Evolutionary conservation across 805 yeast genomes (phyloP).

Genomic region (Candida ulmi): DNA sequence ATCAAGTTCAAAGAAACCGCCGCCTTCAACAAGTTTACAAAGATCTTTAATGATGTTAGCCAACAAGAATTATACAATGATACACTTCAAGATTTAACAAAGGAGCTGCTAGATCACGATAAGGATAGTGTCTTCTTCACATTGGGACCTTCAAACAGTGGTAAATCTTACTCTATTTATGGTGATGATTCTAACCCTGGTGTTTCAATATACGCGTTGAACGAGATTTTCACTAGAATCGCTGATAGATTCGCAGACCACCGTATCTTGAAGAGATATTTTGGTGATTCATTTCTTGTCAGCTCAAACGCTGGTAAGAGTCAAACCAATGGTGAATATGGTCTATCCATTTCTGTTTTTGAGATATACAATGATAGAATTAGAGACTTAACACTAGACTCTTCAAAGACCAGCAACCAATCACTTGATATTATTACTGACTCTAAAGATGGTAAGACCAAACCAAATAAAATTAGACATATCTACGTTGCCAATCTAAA

Average conservation of each 20-base stretch:
- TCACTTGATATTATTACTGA: conserved; percentile 39
- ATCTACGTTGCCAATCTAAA: conserved; percentile 30
- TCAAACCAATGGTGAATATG: conserved; percentile 21
- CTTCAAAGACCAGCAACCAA: conserved; percentile 20
- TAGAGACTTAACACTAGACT: conserved; percentile 31
- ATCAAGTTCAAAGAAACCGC: conserved; percentile 22
- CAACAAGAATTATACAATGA: conserved; percentile 33
- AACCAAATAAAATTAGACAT: conserved; percentile 38
- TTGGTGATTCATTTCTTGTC: conserved; percentile 20
- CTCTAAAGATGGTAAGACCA: conserved; percentile 36
- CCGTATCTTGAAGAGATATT: conserved; percentile 12
- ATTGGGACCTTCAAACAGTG: conserved; percentile 50
- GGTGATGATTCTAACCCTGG: conserved; percentile 33
- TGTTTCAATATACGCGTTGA: conserved; percentile 29
- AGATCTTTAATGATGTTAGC: conserved; percentile 26
- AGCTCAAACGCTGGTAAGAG: conserved; percentile 17
- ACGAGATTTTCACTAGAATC: conserved; percentile 27
- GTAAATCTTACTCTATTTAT: conserved; percentile 37
- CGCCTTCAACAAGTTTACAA: conserved; percentile 26
- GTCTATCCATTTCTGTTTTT: conserved; percentile 44
- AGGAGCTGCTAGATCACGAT: conserved; percentile 19
- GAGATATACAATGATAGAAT: conserved; percentile 46
- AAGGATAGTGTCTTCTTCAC: conserved; percentile 41
- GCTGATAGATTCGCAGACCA: conserved; percentile 15
- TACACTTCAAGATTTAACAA: conserved; percentile 15